phyloP scores from a whole-genome alignment of 1,284 basidiomycete genomes.

The Heterobasidion irregulare region DNA sequence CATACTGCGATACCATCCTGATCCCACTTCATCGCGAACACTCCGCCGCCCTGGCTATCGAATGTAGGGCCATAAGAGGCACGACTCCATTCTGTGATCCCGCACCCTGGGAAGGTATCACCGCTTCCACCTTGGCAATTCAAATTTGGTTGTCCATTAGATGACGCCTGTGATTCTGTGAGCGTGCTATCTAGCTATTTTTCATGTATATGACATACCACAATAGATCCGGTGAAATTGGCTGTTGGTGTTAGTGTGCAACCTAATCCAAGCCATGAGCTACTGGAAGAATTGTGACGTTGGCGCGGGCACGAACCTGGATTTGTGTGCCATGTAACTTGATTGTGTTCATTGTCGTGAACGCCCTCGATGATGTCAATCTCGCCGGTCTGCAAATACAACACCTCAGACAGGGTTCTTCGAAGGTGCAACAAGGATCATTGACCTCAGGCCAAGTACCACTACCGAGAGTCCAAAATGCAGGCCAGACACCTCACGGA shows the following conservation, averaged over 20 bases:
- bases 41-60: slow-evolving; percentile 65
- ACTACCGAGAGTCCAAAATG: neutral
- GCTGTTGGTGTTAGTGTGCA: slow-evolving; percentile 35
- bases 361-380: slow-evolving; percentile 80
- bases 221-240: slow-evolving; percentile 49
- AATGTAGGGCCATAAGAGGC: slow-evolving; percentile 69
- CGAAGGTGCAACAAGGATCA: neutral
- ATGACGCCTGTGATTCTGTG: slow-evolving; percentile 29
- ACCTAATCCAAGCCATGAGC: slow-evolving; percentile 21
- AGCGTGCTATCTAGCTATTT: slow-evolving; percentile 28
- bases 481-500: neutral
- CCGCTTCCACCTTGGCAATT: neutral
- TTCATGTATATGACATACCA: slow-evolving; percentile 34
- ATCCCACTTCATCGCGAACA: slow-evolving; percentile 77
- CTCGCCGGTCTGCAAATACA: slow-evolving; percentile 48
- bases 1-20: slow-evolving; percentile 50
- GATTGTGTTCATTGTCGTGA: slow-evolving; percentile 66
- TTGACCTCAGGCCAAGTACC: neutral
- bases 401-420: neutral
- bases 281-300: neutral
- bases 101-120: slow-evolving; percentile 22
- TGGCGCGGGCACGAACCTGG: slow-evolving; percentile 11
- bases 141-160: slow-evolving; percentile 35
- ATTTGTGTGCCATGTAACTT: slow-evolving; percentile 41
- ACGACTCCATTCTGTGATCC: slow-evolving; percentile 59